Conservation (phyloP, 2,329 filamentous ascomycete species). For the Thelonectria olida region DNA sequence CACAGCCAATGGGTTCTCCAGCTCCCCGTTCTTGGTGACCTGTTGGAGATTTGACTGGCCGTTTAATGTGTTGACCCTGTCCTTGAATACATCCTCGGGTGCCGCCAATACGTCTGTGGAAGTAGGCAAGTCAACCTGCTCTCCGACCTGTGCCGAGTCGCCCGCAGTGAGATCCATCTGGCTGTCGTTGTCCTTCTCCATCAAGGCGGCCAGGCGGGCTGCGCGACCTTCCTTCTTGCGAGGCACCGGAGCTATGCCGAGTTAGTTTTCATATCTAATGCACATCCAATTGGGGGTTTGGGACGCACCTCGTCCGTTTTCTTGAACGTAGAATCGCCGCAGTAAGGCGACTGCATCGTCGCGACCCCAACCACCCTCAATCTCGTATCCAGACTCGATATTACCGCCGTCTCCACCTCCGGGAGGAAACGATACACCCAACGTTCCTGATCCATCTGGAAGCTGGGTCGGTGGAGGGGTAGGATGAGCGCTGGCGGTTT, state of each 20-base stretch:
- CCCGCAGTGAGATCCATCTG: conserved; percentile 2
- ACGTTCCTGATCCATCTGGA: conserved; percentile 47
- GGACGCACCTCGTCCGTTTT: conserved; percentile 85
- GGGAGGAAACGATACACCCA: conserved; percentile 49
- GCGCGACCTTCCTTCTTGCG: conserved; percentile 65
- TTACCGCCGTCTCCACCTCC: conserved; percentile 68
- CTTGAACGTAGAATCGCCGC: conserved; percentile 95
- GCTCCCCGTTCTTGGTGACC: background rate
- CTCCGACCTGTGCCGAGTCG: conserved; percentile 11
- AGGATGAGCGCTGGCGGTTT: conserved; percentile 53
- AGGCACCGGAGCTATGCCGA: conserved; percentile 56
- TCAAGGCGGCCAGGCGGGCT: conserved; percentile 62
- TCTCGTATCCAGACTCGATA: conserved; percentile 81
- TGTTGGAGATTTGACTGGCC: background rate
- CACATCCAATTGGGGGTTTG: background rate
- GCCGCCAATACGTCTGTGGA: conserved; percentile 13
- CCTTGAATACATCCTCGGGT: conserved; percentile 21
- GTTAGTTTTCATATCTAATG: conserved; percentile 1
- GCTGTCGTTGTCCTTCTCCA: conserved; percentile 52
- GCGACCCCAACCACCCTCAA: conserved; percentile 86
- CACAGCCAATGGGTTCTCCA: background rate
- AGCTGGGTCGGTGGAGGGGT: conserved; percentile 48
- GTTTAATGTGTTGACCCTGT: conserved; percentile 8
- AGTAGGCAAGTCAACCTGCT: conserved; percentile 21
- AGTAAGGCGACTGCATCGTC: conserved; percentile 94